Evolutionary conservation across 441 rosid genomes (phyloP), one percentile per base, ranked within the genome.

Genomic region (Adansonia grandidieri): DNA sequence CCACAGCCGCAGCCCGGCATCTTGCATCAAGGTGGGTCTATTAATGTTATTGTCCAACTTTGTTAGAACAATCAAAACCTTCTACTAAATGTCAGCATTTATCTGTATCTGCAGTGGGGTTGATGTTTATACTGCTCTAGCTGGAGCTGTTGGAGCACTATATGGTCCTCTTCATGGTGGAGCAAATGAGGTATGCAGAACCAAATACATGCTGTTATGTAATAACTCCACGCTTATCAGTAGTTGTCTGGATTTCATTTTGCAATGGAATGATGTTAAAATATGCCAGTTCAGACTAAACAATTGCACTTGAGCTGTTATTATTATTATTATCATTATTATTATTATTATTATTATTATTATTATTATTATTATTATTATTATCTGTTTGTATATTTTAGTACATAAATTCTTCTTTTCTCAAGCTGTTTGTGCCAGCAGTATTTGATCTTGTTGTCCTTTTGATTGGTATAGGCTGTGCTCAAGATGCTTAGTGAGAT

Each of bases 1-100:
- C 98, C 6, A 94, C 99, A 32, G 82, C 98, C 80, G 98, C 99
- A 87, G 99, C 98, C 48, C 91, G 97, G 63, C 99, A 96, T 87
- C 99, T 96, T 82, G 98, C 98, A 48, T 96, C 98, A 63, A 91
- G 99, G 99, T 92, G 85, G 42, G 75, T 64, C 74, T 77, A 66
- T 77, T 73, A 77, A 54, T 73, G 1, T 70, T 61, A 28, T 57
- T 56, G 17, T 13, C 3, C 51, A 56, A 40, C 73, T 50, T 66
- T 77, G 50, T 58, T 71, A 20, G 79, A 73, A 61, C 45, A 10
- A 62, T 19, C 24, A 6, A 17, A 44, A 22, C 45, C 54, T 56
- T 13, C 76, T 71, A 47, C 47, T 54, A 75, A 40, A 19, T 44
- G 14, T 63, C 6, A 9, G 70, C 1, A 20, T 64, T 56, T n/a